Evolutionary conservation across 257 asterid species (phyloP).

Genomic region (Henckelia pumila): DNA sequence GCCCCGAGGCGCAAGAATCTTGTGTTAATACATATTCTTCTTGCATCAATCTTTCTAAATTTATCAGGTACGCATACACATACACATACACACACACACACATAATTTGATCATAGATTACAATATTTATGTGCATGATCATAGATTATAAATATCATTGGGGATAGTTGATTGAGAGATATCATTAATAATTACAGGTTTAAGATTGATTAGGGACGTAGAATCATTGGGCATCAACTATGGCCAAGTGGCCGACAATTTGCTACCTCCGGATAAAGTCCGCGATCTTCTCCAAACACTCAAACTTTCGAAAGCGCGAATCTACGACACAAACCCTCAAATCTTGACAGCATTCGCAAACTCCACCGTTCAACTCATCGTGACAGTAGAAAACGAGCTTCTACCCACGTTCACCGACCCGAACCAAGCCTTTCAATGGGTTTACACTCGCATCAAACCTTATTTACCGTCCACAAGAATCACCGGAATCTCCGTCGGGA

Average conservation of each 20-base stretch:
- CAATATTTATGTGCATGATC: background rate
- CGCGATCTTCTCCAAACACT: slow-evolving; percentile 61
- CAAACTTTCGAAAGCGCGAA: slow-evolving; percentile 59
- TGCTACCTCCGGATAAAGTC: slow-evolving; percentile 67
- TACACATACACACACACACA: no score
- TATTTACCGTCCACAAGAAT: slow-evolving; percentile 66
- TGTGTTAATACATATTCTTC: background rate
- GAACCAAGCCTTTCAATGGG: slow-evolving; percentile 73
- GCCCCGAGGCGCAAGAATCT: background rate
- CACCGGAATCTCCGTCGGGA: slow-evolving; percentile 85
- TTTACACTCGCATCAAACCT: slow-evolving; percentile 49
- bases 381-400: slow-evolving; percentile 65
- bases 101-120: background rate
- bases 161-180: background rate
- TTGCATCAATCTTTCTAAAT: slow-evolving; percentile 21
- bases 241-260: slow-evolving; percentile 79
- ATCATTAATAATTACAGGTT: slow-evolving; percentile 26
- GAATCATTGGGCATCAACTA: slow-evolving; percentile 76
- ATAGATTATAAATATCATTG: no score
- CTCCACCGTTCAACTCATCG: slow-evolving; percentile 63
- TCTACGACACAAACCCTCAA: slow-evolving; percentile 81
- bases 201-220: slow-evolving; percentile 30
- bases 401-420: slow-evolving; percentile 49
- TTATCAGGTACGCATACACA: slow-evolving; percentile 38
- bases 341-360: slow-evolving; percentile 63